These are phyloP conservation scores for Amanita phalloides DNA, from an alignment of 768 basidiomycete species.

Conservation along the genomic window DNA sequence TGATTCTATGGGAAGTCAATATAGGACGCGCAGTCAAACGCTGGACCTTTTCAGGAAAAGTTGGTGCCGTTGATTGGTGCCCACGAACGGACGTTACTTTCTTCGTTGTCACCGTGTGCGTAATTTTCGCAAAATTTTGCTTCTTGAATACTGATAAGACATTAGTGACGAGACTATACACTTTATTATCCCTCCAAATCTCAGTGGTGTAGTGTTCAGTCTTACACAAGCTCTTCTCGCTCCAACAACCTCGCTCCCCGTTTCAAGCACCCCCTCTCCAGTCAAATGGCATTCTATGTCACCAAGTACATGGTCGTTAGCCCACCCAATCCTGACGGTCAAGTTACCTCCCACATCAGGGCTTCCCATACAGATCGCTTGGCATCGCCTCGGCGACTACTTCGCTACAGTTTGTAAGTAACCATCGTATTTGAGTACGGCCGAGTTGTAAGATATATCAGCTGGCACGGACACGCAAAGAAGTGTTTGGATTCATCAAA, in stretches of 20 bases:
- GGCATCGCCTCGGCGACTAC: slow-evolving; percentile 95
- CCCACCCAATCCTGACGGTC: slow-evolving; percentile 50
- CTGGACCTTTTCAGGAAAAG: slow-evolving; percentile 73
- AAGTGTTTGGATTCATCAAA: slow-evolving; percentile 92
- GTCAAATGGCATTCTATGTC: slow-evolving; percentile 59
- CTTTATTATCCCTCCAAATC: slow-evolving; percentile 73
- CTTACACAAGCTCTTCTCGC: slow-evolving; percentile 51
- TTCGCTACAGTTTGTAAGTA: slow-evolving; percentile 88
- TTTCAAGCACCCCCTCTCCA: slow-evolving; percentile 43
- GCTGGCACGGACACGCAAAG: slow-evolving; percentile 64
- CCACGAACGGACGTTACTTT: slow-evolving; percentile 75
- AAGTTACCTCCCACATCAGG: slow-evolving; percentile 58
- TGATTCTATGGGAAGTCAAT: slow-evolving; percentile 86
- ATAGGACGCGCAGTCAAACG: slow-evolving; percentile 82
- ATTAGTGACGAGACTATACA: slow-evolving; percentile 70
- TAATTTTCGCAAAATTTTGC: slow-evolving; percentile 10
- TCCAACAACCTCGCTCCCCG: slow-evolving; percentile 52
- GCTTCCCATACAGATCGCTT: slow-evolving; percentile 68
- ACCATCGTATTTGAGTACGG: neutral
- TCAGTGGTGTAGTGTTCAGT: slow-evolving; percentile 46
- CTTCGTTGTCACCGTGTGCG: slow-evolving; percentile 74
- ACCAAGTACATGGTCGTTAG: slow-evolving; percentile 34
- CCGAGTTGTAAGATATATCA: slow-evolving; percentile 15
- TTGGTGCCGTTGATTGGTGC: slow-evolving; percentile 90
- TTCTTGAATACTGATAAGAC: slow-evolving; percentile 7